A percentile compares a stretch with the other conserved stretches of the same genome.
Conservation (phyloP, 1,284 basidiomycete species). For the Amylostereum chailletii region DNA sequence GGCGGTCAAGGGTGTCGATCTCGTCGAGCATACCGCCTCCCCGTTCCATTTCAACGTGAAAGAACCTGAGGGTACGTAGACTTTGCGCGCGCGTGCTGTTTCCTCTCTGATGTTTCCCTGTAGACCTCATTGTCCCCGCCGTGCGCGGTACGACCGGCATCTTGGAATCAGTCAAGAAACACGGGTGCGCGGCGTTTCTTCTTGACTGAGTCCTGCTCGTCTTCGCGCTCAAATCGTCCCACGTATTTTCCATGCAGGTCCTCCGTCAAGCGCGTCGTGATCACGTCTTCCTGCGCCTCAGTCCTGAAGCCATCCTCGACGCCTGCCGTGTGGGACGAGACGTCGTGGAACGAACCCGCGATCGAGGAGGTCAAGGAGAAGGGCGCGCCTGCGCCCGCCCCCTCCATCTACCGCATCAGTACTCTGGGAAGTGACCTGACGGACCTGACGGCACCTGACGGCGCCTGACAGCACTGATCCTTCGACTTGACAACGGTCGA, state of each 20-base stretch:
- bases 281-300: slow-evolving; percentile 51
- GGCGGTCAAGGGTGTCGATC: slow-evolving; percentile 58
- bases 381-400: slow-evolving; percentile 33
- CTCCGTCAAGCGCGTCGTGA: slow-evolving; percentile 54
- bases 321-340: slow-evolving; percentile 26
- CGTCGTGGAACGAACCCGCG: slow-evolving; percentile 60
- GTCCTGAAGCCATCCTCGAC: slow-evolving; percentile 24
- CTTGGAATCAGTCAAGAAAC: slow-evolving; percentile 42
- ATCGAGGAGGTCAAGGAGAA: slow-evolving; percentile 44
- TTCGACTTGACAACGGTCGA: no score
- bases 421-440: no score
- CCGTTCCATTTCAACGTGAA: slow-evolving; percentile 31
- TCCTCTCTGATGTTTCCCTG: neutral
- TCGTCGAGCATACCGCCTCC: slow-evolving; percentile 49
- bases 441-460: no score
- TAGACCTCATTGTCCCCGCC: slow-evolving; percentile 54
- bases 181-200: slow-evolving; percentile 28
- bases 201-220: neutral
- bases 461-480: no score
- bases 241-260: slow-evolving; percentile 19
- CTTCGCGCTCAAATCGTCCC: neutral
- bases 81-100: no score
- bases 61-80: slow-evolving; percentile 28
- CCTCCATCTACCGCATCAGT: slow-evolving; percentile 46
- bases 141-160: slow-evolving; percentile 54